Evolutionary conservation across 768 basidiomycete species (phyloP).

Genomic region (Pulveroboletus frians): DNA sequence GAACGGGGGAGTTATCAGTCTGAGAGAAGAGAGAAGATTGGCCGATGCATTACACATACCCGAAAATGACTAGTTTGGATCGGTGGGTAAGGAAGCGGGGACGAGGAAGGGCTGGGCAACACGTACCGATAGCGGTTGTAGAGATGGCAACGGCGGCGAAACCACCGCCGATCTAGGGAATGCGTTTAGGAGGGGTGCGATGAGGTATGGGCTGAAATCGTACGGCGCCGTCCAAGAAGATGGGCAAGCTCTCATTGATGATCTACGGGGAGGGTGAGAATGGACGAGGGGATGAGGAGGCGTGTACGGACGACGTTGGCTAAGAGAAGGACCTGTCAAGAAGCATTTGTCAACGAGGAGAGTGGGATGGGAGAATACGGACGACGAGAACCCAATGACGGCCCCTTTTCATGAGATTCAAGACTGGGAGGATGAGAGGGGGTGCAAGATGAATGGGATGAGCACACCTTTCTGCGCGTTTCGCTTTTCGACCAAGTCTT

Average conservation of each 20-base stretch:
- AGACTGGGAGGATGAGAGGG: conserved; percentile 34
- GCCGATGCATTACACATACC: conserved; percentile 41
- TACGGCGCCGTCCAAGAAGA: conserved; percentile 72
- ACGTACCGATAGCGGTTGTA: conserved; percentile 52
- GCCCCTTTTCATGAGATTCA: conserved; percentile 54
- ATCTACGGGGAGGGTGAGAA: conserved; percentile 42
- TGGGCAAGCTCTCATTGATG: conserved; percentile 78
- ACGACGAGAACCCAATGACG: conserved; percentile 96
- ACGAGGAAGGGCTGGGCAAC: neutral
- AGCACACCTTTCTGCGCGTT: conserved; percentile 66
- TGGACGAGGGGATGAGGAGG: neutral
- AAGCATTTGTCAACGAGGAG: neutral
- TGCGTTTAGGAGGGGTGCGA: conserved; percentile 45
- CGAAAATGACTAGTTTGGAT: conserved; percentile 64
- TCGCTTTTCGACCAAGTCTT: conserved; percentile 57
- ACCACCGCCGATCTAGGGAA: conserved; percentile 55
- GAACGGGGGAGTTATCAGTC: neutral
- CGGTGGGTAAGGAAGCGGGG: neutral
- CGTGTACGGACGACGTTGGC: conserved; percentile 69
- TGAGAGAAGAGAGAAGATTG: neutral
- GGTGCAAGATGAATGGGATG: neutral
- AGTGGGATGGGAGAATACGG: conserved; percentile 10
- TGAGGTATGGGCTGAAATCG: conserved; percentile 41
- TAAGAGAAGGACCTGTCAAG: conserved; percentile 69
- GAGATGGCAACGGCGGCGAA: conserved; percentile 74